Evolutionary conservation across 768 basidiomycete species (phyloP).

Genomic region (Lentinus tigrinus): DNA sequence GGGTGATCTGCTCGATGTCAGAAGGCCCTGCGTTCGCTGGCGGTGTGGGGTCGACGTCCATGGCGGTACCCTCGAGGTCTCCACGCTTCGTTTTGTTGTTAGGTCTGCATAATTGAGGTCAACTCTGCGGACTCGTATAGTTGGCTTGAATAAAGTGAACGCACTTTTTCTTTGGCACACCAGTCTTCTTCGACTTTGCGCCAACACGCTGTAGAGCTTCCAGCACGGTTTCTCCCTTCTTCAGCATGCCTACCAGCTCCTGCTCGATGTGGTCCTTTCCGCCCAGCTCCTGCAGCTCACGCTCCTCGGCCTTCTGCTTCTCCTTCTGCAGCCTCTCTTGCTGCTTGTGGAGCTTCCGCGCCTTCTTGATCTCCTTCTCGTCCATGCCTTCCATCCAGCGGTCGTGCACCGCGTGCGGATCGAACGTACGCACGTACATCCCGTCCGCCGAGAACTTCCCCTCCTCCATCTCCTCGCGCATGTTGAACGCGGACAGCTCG

Average conservation of each 20-base stretch:
- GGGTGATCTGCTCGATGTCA: slow-evolving; percentile 78
- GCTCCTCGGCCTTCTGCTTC: slow-evolving; percentile 70
- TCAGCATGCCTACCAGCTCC: slow-evolving; percentile 71
- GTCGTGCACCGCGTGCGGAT: slow-evolving; percentile 91
- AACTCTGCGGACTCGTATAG: neutral
- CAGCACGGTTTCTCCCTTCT: slow-evolving; percentile 88
- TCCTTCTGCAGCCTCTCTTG: slow-evolving; percentile 73
- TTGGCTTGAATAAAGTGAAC: neutral
- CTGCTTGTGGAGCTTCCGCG: slow-evolving; percentile 70
- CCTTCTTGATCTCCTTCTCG: slow-evolving; percentile 82
- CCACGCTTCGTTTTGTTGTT: slow-evolving; percentile 30
- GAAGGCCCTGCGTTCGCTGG: slow-evolving; percentile 13
- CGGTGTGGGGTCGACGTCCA: slow-evolving; percentile 49
- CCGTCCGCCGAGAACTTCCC: slow-evolving; percentile 97
- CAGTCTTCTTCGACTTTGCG: slow-evolving; percentile 52
- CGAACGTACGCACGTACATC: slow-evolving; percentile 78
- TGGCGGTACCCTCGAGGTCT: slow-evolving; percentile 32
- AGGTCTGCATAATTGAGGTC: slow-evolving; percentile 22
- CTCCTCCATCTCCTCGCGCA: slow-evolving; percentile 98
- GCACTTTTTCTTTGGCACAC: slow-evolving; percentile 21
- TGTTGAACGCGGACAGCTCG: slow-evolving; percentile 94
- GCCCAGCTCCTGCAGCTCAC: slow-evolving; percentile 66
- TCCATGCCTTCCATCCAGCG: slow-evolving; percentile 92
- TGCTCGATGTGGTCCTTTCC: slow-evolving; percentile 62
- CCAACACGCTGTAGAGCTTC: slow-evolving; percentile 89